A percentile compares a stretch with the other conserved stretches of the same genome.
Evolutionary conservation across 768 basidiomycete species (phyloP).

Genomic region (Russula earlei): DNA sequence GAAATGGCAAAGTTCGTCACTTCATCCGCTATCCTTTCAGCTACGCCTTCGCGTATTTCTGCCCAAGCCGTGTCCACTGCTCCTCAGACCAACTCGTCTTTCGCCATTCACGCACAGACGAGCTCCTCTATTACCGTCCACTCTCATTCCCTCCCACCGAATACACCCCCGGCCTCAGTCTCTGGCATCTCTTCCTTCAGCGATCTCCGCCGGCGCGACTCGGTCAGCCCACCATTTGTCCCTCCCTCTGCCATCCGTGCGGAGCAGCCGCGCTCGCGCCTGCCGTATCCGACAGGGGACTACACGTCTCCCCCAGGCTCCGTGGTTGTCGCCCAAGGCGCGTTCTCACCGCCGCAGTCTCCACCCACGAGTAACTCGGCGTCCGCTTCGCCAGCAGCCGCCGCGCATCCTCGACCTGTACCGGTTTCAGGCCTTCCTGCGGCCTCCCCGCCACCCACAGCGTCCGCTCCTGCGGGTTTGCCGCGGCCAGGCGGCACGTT

Average conservation of each 20-base stretch:
- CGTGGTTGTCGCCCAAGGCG: conserved; percentile 26
- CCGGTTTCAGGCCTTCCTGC: conserved; percentile 42
- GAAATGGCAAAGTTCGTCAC: conserved; percentile 71
- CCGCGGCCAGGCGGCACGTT: background rate
- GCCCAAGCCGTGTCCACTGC: conserved; percentile 35
- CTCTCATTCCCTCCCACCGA: conserved; percentile 24
- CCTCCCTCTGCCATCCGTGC: conserved; percentile 35
- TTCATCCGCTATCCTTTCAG: conserved; percentile 42
- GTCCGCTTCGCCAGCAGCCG: conserved; percentile 7
- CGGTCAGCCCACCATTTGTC: conserved; percentile 45
- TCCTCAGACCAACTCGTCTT: conserved; percentile 41
- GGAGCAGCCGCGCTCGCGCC: conserved; percentile 38
- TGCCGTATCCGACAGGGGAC: conserved; percentile 80
- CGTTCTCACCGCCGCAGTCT: conserved; percentile 46
- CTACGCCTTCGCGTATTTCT: conserved; percentile 40
- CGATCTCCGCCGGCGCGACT: conserved; percentile 39
- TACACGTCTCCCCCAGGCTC: conserved; percentile 59
- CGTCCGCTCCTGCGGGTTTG: conserved; percentile 8
- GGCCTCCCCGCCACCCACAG: conserved; percentile 15
- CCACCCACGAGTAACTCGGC: conserved; percentile 31
- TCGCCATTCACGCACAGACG: conserved; percentile 30
- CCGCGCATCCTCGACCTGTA: conserved; percentile 29
- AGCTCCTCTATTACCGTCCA: conserved; percentile 25
- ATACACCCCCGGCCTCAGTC: conserved; percentile 26
- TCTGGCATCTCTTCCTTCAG: conserved; percentile 10